These are phyloP conservation scores for Mortierella claussenii DNA, from an alignment of 192 early-diverging fungal species.

Conservation along the genomic window DNA sequence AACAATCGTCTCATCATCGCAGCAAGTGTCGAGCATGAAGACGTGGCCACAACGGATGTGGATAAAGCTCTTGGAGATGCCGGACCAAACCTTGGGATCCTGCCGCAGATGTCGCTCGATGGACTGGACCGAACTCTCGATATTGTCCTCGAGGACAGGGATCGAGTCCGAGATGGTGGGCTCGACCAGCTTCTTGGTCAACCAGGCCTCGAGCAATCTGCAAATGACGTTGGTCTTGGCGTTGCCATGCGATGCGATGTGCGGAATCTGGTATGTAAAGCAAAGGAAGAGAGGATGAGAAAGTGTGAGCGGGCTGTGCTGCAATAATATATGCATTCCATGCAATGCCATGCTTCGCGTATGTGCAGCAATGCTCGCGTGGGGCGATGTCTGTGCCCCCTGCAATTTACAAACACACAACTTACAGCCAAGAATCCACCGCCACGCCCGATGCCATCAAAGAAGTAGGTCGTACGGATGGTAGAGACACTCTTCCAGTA, in stretches of 20 bases:
- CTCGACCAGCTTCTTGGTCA: slow-evolving; percentile 53
- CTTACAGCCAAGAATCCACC: slow-evolving; percentile 49
- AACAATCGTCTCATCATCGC: slow-evolving; percentile 49
- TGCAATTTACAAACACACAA: not conserved
- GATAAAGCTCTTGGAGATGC: slow-evolving; percentile 51
- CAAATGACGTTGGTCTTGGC: slow-evolving; percentile 49
- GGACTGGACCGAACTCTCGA: slow-evolving; percentile 45
- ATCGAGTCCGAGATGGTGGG: slow-evolving; percentile 51
- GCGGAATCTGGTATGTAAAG: slow-evolving; percentile 28
- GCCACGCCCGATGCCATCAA: slow-evolving; percentile 52
- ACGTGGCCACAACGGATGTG: slow-evolving; percentile 56
- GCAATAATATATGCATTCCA: not conserved
- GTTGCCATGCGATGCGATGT: slow-evolving; percentile 54
- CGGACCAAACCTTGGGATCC: slow-evolving; percentile 38
- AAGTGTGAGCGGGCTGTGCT: not conserved
- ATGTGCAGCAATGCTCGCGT: not conserved
- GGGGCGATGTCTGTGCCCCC: not conserved
- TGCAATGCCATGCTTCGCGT: not conserved
- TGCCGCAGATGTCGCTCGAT: slow-evolving; percentile 31
- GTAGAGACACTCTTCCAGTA: slow-evolving; percentile 52
- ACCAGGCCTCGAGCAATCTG: slow-evolving; percentile 46
- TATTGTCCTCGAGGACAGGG: slow-evolving; percentile 53
- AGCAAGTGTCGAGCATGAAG: slow-evolving; percentile 50
- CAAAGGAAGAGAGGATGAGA: not conserved
- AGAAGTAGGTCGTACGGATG: slow-evolving; percentile 48